A percentile compares a stretch with the other conserved stretches of the same genome.
Evolutionary conservation across 2,329 filamentous ascomycete species (phyloP).

Genomic region (Stromatinia cepivora): DNA sequence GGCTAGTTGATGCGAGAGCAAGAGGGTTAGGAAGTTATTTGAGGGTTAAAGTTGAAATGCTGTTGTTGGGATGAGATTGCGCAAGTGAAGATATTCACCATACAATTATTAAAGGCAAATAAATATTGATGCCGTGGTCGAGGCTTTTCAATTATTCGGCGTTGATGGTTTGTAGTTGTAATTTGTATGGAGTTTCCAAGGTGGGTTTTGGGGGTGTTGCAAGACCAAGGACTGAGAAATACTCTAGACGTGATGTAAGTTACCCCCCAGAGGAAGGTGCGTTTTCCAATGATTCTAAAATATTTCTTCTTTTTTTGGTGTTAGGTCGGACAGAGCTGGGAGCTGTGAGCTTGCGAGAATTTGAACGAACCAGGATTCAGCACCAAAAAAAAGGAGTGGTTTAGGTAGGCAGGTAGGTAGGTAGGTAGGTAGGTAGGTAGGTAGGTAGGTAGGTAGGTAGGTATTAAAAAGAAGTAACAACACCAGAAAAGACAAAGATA

Average conservation of each 20-base stretch:
- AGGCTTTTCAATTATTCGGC: conserved; percentile 1
- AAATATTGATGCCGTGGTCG: not conserved
- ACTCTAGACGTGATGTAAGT: conserved; percentile 8
- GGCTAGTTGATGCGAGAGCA: conserved; percentile 12
- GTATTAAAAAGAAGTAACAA: not conserved
- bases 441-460: not conserved
- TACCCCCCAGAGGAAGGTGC: conserved; percentile 4
- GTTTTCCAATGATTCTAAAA: not conserved
- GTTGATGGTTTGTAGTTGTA: conserved; percentile 4
- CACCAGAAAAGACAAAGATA: not conserved
- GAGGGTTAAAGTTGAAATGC: not conserved
- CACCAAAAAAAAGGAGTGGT: not conserved
- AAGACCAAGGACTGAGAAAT: not conserved
- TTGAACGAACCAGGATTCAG: conserved; percentile 7
- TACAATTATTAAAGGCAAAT: not conserved
- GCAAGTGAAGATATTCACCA: conserved; percentile 8
- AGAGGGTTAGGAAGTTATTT: not conserved
- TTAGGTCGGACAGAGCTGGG: not conserved
- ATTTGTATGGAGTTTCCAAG: conserved; percentile 13
- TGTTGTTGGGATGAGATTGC: not conserved
- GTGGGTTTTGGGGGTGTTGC: conserved; percentile 3
- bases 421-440: not conserved
- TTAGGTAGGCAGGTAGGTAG: not conserved
- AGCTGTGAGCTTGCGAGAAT: not conserved
- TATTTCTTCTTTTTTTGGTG: not conserved